Evolutionary conservation across 345 rosid genomes (phyloP), one percentile per base, ranked within the genome.

Genomic region (Brassica incana): DNA sequence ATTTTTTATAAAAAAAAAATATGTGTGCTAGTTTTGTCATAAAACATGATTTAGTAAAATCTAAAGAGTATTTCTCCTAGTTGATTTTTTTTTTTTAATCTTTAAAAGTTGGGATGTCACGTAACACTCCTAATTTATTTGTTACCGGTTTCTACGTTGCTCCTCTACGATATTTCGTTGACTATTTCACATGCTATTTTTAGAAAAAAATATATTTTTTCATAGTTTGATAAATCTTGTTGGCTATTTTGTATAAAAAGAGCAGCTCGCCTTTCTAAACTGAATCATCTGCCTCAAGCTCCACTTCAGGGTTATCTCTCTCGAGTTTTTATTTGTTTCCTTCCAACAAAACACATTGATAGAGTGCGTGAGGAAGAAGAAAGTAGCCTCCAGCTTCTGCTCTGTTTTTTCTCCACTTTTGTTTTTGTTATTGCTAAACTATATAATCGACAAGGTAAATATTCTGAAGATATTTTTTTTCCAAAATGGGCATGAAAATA

Each of bases 401-500:
- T 70, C 23, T 6, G 1, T 35, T 35, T 35, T 35, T 35, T 7
- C 38, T 35, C 38, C 38, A 35, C 8, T 35, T 35, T 35, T 35
- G 38, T 35, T 1, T 35, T 35, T 35, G 8, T 35, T 35, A 35
- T 35, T 35, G 38, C 38, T 35, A 35, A 35, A 35, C 38, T 5
- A 35, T 35, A 35, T 6, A 35, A 35, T 35, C 38, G 38, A 6
- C 36, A 33, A 33, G 36, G 5, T 33, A 5, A 33, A 33, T 33
- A 33, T 33, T 33, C 6, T 33, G 36, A 33, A 33, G 36, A 4
- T 64, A 8, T 77, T 14, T 56, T 56, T 58, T 20, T 20, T 10
- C 30, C 30, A 29, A 29, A 50, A 91, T 94, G 99, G 95, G 82
- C 35, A 84, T 88, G 85, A 89, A 89, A 86, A 90, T 84, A 62